Evolutionary conservation across 192 early-diverging fungal species (phyloP), one percentile per base, ranked within the genome.

Genomic region (Coemansia erecta): DNA sequence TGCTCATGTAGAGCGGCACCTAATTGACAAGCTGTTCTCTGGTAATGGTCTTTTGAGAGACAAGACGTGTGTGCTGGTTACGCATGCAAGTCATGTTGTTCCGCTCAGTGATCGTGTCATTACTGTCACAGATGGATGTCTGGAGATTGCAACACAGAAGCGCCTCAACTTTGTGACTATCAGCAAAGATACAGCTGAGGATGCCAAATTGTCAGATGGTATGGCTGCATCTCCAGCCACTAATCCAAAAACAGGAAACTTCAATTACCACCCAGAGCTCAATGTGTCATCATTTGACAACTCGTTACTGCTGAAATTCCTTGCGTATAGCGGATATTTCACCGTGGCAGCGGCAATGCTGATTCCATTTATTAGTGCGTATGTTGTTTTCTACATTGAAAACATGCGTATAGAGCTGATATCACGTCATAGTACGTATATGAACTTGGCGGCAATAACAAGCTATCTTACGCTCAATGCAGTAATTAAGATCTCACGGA

Each of bases 1-100:
- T 72, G 84, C 82, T 2, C 75, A 83, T 54, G 82, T 84, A 0
- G 80, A 80, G 43, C 63, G 69, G 13, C 79, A 86, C 60, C 67
- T 90, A n/a, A 91, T 94, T 45, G 81, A 77, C 10, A 15, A 78
- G 61, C 51, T 82, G 43, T 80, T 89, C 8, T 24, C 62, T 18
- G 77, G 84, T 10, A 55, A 64, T 53, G 68, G 74, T 13, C 10
- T 89, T 31, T 64, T 90, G 9, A 71, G 62, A 6, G 58, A 69
- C 35, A 81, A 83, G 66, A 70, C 79, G 2, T 66, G 82, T 23
- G 41, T 84, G 19, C 47, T 84, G 2, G 48, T 70, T 21, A 78
- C 72, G 1, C 58, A 83, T 58, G 65, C 62, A n/a, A 33, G 52
- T 3, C 59, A 65, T 13, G 26, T 76, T 3, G n/a, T 66, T 5